Base-by-base conservation (phyloP, 345 rosid genomes). In the Sapria himalayana region DNA sequence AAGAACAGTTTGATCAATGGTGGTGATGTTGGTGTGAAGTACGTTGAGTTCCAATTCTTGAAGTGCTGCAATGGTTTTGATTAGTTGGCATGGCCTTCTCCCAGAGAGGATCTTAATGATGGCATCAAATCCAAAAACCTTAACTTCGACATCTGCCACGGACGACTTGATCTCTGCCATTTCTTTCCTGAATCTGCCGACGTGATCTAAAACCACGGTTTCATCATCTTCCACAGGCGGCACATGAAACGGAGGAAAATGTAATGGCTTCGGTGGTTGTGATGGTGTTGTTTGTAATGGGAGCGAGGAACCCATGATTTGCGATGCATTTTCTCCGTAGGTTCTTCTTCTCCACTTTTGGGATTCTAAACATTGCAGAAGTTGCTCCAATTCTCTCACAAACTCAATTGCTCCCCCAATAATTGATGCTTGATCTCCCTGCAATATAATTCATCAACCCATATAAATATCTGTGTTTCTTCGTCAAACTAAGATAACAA, bases 391-490 rank as follows among this genome's bases (percentile, higher is more conserved):
- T 50, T 89, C 98, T 46, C 84, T 77, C 49, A 89, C 93, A 38
- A 79, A 89, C 56, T 82, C 95, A 8, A 89, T 82, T 5, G 84
- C 98, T 21, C 98, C 98, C 2, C 98, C 98, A 9, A 89, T 76
- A n/a, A 89, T 82, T 1, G 98, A 89, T 1, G 95, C 95, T 71
- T 82, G 95, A 54, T 89, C 98, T 55, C 93, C 95, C 94, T 82
- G 50, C 6, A 47, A 22, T 16, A n/a, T n/a, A n/a, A n/a, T n/a
- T n/a, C n/a, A n/a, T n/a, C n/a, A n/a, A n/a, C n/a, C n/a, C n/a
- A n/a, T n/a, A n/a, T n/a, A n/a, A n/a, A n/a, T n/a, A n/a, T n/a
- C n/a, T n/a, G n/a, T n/a, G n/a, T n/a, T n/a, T n/a, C n/a, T n/a
- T n/a, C n/a, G n/a, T n/a, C n/a, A n/a, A n/a, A n/a, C n/a, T n/a